Evolutionary conservation across 78 protist genomes (phyloP).

Genomic region (Neovahlkampfia damariscottae): DNA sequence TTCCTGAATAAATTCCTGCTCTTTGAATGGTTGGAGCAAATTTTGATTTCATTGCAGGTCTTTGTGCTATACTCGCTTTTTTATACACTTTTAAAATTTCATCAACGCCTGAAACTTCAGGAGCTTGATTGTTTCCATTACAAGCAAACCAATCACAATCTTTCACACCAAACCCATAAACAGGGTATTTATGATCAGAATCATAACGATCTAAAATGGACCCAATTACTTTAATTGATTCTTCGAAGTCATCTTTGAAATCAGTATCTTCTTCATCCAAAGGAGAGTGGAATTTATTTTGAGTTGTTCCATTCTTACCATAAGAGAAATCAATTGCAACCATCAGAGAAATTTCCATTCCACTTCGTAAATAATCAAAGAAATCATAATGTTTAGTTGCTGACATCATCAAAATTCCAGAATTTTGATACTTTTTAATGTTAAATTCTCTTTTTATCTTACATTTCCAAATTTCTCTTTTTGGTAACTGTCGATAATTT

Average conservation of each 20-base stretch:
- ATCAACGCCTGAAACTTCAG: not conserved
- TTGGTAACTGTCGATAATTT: too few species aligned
- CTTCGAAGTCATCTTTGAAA: constrained; percentile 29
- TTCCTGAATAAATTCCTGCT: not conserved
- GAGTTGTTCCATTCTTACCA: too few species aligned
- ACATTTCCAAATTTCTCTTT: too few species aligned
- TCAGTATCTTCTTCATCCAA: too few species aligned
- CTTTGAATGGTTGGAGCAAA: constrained; percentile 25
- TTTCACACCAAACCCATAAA: constrained; percentile 61
- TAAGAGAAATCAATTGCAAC: too few species aligned
- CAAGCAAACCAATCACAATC: not conserved
- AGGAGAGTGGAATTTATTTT: too few species aligned
- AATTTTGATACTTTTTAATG: too few species aligned
- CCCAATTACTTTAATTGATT: constrained; percentile 33
- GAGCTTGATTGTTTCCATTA: not conserved
- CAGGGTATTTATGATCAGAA: constrained; percentile 49
- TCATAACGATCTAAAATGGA: constrained; percentile 45
- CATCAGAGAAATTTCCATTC: too few species aligned
- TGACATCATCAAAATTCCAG: too few species aligned
- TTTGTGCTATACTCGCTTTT: not conserved
- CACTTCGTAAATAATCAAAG: too few species aligned
- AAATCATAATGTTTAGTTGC: too few species aligned
- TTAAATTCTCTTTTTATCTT: too few species aligned
- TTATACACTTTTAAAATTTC: not conserved
- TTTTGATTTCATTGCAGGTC: not conserved